A percentile compares a stretch with the other conserved stretches of the same genome.
Conservation (phyloP, 768 basidiomycete genomes). For the Pulveroboletus sp. region DNA sequence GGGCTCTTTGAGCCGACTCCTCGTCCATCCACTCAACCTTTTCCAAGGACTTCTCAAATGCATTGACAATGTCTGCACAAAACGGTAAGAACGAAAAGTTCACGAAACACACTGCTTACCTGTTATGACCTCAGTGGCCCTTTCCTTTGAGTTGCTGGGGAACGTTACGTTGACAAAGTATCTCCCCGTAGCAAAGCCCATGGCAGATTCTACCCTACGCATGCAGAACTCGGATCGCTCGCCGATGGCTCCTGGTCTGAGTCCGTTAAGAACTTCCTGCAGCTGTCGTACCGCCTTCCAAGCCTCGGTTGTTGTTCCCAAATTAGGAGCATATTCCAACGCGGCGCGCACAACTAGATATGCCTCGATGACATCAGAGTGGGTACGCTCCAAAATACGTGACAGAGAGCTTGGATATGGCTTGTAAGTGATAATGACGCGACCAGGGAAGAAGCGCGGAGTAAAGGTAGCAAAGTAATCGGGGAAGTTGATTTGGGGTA, state of each 20-base stretch:
- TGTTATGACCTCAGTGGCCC: conserved; percentile 78
- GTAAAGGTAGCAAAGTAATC: conserved; percentile 86
- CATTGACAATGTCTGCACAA: conserved; percentile 63
- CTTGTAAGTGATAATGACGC: conserved; percentile 80
- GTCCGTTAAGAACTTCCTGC: conserved; percentile 69
- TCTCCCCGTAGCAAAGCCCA: conserved; percentile 88
- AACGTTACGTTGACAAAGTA: conserved; percentile 88
- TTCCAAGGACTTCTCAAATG: conserved; percentile 76
- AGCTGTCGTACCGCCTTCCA: conserved; percentile 73
- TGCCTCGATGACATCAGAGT: conserved; percentile 70
- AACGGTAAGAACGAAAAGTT: conserved; percentile 1
- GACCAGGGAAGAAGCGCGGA: conserved; percentile 67
- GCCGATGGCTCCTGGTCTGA: conserved; percentile 81
- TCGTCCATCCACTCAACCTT: conserved; percentile 90
- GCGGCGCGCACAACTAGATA: conserved; percentile 83
- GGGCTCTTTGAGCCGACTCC: conserved; percentile 72
- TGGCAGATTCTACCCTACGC: conserved; percentile 57
- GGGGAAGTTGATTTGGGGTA: conserved; percentile 76
- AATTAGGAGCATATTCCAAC: conserved; percentile 57
- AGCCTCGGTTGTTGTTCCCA: conserved; percentile 72
- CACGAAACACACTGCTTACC: conserved; percentile 36
- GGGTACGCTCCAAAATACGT: conserved; percentile 61
- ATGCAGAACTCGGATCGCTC: conserved; percentile 86
- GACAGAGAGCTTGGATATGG: conserved; percentile 66
- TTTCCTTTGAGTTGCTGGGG: conserved; percentile 68